Evolutionary conservation across 228 moss, liverwort and hornwort species (phyloP).

Genomic region (Sphagnum magellanicum): DNA sequence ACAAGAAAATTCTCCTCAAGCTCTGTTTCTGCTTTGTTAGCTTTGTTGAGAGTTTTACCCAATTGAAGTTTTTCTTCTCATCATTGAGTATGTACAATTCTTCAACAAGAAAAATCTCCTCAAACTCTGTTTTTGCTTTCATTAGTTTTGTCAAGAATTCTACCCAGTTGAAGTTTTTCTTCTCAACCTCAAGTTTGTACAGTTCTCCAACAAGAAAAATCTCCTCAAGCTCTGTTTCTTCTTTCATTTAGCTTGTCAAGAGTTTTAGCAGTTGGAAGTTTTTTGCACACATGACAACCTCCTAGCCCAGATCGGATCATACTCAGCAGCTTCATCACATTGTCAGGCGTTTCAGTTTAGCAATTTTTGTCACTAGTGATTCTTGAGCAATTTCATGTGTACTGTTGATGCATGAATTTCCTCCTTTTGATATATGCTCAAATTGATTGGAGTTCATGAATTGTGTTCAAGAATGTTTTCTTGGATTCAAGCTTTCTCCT

Average conservation of each 20-base stretch:
- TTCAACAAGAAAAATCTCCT: neutral
- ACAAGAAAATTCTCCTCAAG: neutral
- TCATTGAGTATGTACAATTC: too few species aligned
- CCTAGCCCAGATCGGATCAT: too few species aligned
- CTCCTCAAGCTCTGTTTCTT: neutral
- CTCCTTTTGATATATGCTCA: neutral
- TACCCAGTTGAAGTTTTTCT: too few species aligned
- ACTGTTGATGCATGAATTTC: too few species aligned
- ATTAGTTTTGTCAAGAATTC: neutral
- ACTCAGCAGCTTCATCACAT: too few species aligned
- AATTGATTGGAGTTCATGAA: neutral
- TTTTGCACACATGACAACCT: too few species aligned
- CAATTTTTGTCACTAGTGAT: too few species aligned
- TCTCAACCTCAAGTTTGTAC: too few species aligned
- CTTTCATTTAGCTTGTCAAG: neutral
- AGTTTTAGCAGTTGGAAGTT: too few species aligned
- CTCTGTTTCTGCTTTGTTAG: neutral
- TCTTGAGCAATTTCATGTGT: too few species aligned
- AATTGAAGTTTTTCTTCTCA: too few species aligned
- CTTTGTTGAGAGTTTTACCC: neutral
- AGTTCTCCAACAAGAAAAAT: neutral
- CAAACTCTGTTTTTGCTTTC: neutral
- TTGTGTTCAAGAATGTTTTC: neutral
- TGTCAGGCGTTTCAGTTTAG: too few species aligned
- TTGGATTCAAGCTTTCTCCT: neutral